Evolutionary conservation across 2,329 filamentous ascomycete species (phyloP).

Genomic region (Mycosphaerella sp.): DNA sequence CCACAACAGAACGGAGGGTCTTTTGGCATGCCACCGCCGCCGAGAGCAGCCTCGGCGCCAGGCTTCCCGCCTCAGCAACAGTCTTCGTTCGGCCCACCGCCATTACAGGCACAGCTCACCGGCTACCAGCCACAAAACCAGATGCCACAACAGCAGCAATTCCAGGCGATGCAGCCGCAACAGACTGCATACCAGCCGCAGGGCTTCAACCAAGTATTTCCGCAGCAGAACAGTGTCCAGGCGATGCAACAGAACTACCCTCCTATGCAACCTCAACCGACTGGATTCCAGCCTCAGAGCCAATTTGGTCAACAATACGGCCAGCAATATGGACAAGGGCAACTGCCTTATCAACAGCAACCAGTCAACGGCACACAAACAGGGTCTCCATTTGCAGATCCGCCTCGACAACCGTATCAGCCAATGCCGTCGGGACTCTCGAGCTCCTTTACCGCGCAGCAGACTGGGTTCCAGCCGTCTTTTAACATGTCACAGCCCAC

Average conservation of each 20-base stretch:
- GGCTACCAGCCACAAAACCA: conserved; percentile 51
- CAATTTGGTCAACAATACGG: conserved; percentile 11
- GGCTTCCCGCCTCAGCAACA: conserved; percentile 54
- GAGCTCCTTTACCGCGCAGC: conserved; percentile 37
- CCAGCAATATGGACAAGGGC: conserved; percentile 39
- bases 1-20: conserved; percentile 54
- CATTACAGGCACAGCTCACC: conserved; percentile 79
- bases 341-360: conserved; percentile 45
- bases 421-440: conserved; percentile 37
- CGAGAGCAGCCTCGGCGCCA: conserved; percentile 79
- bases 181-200: conserved; percentile 35
- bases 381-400: conserved; percentile 51
- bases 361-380: conserved; percentile 44
- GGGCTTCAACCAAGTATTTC: conserved; percentile 40
- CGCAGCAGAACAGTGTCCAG: conserved; percentile 30
- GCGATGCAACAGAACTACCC: conserved; percentile 31
- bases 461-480: conserved; percentile 49
- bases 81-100: conserved; percentile 62
- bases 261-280: conserved; percentile 50
- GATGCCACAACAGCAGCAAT: conserved; percentile 31
- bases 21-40: conserved; percentile 70
- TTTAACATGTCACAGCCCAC: conserved; percentile 37
- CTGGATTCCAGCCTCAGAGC: conserved; percentile 40
- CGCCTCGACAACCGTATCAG: conserved; percentile 42
- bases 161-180: conserved; percentile 34